phyloP scores from a whole-genome alignment of 768 basidiomycete species.

The Tubosaeta brunneosetosa region DNA sequence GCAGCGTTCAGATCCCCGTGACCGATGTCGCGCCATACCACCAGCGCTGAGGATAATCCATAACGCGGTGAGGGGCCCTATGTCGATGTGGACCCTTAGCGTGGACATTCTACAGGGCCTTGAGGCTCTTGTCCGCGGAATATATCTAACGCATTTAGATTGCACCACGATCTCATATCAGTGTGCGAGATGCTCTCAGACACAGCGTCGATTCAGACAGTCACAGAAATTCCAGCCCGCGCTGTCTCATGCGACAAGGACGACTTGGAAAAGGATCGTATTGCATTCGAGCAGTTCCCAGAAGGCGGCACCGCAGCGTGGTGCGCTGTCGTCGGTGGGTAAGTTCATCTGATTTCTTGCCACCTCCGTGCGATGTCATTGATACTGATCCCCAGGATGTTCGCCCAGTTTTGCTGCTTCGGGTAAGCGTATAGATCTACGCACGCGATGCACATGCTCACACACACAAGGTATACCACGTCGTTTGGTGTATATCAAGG shows the following conservation, averaged over 20 bases:
- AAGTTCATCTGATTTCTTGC: background rate
- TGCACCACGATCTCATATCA: background rate
- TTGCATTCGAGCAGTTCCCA: constrained; percentile 15
- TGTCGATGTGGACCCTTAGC: background rate
- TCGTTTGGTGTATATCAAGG: constrained; percentile 43
- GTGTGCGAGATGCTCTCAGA: constrained; percentile 5
- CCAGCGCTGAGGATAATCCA: background rate
- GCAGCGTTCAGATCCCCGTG: background rate
- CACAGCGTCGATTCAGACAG: background rate
- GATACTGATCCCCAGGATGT: constrained; percentile 16
- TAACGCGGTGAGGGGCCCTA: background rate
- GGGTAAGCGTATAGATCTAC: constrained; percentile 23
- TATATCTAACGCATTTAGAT: background rate
- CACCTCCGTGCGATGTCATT: background rate
- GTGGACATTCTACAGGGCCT: background rate
- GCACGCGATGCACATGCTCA: background rate
- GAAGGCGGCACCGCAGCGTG: constrained; percentile 28
- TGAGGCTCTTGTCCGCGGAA: background rate
- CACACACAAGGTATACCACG: constrained; percentile 26
- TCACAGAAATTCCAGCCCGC: background rate
- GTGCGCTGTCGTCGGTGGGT: constrained; percentile 23
- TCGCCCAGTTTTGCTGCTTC: constrained; percentile 32
- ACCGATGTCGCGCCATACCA: background rate
- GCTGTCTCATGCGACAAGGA: constrained; percentile 1
- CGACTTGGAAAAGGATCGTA: background rate